Conservation (phyloP, 1,284 basidiomycete genomes). For the Malassezia sympodialis region DNA sequence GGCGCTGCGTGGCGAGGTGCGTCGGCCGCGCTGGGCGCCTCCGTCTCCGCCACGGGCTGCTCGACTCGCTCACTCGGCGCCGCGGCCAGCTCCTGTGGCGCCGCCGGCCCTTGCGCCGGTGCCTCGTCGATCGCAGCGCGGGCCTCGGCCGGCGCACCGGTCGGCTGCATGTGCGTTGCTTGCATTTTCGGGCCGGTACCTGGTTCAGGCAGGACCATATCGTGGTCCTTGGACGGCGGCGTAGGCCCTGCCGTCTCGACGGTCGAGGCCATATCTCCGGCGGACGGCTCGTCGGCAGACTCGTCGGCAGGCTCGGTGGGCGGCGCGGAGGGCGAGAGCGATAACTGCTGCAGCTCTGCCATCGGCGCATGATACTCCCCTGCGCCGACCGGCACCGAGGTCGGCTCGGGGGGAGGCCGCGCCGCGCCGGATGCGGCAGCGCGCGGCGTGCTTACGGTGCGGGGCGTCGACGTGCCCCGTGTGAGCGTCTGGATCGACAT, state of each 20-base stretch:
- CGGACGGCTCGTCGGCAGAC: background rate
- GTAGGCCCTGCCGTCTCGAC: conserved; percentile 2
- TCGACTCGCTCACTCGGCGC: too few species aligned
- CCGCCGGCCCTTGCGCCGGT: background rate
- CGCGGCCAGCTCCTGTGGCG: background rate
- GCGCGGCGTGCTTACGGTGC: background rate
- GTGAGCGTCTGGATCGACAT: background rate
- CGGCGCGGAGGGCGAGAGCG: background rate
- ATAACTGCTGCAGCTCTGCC: background rate
- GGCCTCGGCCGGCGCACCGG: background rate
- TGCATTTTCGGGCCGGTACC: background rate
- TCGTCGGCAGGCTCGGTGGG: background rate
- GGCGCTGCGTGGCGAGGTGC: too few species aligned
- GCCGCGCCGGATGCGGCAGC: background rate
- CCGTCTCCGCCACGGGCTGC: background rate
- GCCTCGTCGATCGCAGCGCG: background rate
- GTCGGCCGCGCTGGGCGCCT: too few species aligned
- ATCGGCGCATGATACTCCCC: background rate
- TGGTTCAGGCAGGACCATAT: background rate
- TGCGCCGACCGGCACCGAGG: background rate
- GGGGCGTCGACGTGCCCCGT: background rate
- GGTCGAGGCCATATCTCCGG: background rate
- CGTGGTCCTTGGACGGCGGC: conserved; percentile 2
- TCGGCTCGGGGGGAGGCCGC: background rate
- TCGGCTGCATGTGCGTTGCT: background rate